phyloP scores from a whole-genome alignment of 1,284 basidiomycete genomes.

The Ganoderma lingzhi region DNA sequence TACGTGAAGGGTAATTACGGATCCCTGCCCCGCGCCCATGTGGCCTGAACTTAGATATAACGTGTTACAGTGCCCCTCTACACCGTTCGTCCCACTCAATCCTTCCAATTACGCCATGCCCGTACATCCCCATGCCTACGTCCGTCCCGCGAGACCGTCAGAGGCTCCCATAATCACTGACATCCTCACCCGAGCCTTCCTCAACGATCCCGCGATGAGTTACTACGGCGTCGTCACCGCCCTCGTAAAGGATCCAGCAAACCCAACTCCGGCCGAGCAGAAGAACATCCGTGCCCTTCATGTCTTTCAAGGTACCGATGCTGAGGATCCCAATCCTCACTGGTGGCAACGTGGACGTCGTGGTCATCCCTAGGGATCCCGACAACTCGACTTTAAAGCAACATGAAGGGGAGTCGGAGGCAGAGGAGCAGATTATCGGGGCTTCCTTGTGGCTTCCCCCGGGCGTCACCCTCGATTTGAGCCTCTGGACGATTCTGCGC shows the following conservation, averaged over 20 bases:
- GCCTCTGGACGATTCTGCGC: not conserved
- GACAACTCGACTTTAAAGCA: not conserved
- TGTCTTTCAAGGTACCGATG: not conserved
- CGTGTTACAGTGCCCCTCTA: not conserved
- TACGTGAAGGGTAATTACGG: too few relatives aligned
- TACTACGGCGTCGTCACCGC: constrained; percentile 2
- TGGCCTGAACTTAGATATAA: not conserved
- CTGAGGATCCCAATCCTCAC: not conserved
- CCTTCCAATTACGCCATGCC: not conserved
- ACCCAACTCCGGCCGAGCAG: not conserved
- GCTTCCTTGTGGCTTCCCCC: not conserved
- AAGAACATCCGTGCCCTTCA: constrained; percentile 1
- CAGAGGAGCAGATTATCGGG: not conserved
- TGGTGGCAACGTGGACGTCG: constrained; percentile 1
- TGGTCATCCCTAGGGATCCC: not conserved
- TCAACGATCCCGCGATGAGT: constrained; percentile 5
- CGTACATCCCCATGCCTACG: constrained; percentile 3
- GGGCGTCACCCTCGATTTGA: not conserved
- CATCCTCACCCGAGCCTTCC: constrained; percentile 1
- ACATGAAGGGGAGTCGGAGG: not conserved
- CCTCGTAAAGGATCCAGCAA: not conserved
- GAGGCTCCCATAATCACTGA: not conserved
- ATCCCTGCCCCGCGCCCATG: not conserved
- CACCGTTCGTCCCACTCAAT: not conserved
- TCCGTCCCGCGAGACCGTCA: not conserved